Conservation (phyloP, 257 asterid genomes). For the Primulina huaijiensis region DNA sequence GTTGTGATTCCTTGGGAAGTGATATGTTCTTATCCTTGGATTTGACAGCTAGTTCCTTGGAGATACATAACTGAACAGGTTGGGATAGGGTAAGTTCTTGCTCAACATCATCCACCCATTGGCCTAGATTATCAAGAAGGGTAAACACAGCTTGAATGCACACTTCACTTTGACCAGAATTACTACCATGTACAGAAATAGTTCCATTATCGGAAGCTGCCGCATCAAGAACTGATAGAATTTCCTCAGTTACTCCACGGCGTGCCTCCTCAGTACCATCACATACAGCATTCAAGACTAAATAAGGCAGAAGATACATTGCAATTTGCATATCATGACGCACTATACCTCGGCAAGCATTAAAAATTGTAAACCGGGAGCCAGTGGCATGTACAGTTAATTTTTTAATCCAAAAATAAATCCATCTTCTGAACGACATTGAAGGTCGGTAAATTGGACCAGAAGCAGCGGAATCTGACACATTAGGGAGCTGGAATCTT, state of each 20-base stretch:
- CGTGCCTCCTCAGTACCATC: slow-evolving; percentile 93
- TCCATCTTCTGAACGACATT: slow-evolving; percentile 89
- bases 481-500: slow-evolving; percentile 63
- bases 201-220: slow-evolving; percentile 65
- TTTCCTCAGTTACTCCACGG: slow-evolving; percentile 73
- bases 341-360: slow-evolving; percentile 95
- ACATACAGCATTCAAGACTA: slow-evolving; percentile 85
- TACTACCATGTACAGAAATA: slow-evolving; percentile 48
- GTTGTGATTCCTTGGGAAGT: slow-evolving; percentile 45
- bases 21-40: slow-evolving; percentile 50
- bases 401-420: slow-evolving; percentile 74
- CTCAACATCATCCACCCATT: slow-evolving; percentile 95
- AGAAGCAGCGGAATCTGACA: slow-evolving; percentile 60
- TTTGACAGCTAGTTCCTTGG: slow-evolving; percentile 54
- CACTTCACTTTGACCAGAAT: slow-evolving; percentile 82
- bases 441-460: slow-evolving; percentile 87
- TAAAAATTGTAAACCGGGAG: slow-evolving; percentile 75
- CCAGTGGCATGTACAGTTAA: slow-evolving; percentile 85
- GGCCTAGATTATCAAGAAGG: slow-evolving; percentile 97
- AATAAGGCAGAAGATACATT: slow-evolving; percentile 91
- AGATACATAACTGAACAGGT: slow-evolving; percentile 58
- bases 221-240: slow-evolving; percentile 78
- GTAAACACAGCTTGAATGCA: slow-evolving; percentile 96
- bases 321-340: slow-evolving; percentile 97
- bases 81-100: slow-evolving; percentile 85